Percentiles rank a stretch among this genome's conserved stretches.
Conservation (phyloP, 2,329 filamentous ascomycete species). For the Colletotrichum aenigma region DNA sequence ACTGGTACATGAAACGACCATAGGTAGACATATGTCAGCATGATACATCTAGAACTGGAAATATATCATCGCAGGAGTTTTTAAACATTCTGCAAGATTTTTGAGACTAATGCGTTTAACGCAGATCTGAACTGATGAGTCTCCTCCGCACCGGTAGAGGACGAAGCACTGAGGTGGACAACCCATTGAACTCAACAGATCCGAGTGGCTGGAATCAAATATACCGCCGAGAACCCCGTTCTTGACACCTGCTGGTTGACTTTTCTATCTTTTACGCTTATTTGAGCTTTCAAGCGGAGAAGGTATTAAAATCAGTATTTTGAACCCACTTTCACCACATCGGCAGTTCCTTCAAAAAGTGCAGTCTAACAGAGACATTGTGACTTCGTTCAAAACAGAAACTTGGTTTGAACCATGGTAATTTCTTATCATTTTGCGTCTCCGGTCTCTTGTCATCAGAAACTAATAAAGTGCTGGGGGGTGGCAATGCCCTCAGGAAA, state of each 20-base stretch:
- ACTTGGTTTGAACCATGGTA: not conserved
- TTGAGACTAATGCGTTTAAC: too few relatives aligned
- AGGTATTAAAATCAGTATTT: not conserved
- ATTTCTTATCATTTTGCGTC: not conserved
- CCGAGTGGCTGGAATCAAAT: not conserved
- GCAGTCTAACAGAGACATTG: not conserved
- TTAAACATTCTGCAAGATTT: too few relatives aligned
- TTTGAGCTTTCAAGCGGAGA: not conserved
- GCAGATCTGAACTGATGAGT: accelerated
- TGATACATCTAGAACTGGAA: not conserved
- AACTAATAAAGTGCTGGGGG: not conserved
- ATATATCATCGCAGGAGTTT: too few relatives aligned
- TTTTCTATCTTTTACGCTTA: accelerated
- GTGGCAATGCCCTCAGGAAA: not conserved
- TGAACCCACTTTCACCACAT: not conserved
- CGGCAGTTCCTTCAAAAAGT: not conserved
- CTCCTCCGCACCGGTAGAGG: not conserved
- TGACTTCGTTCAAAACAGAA: not conserved
- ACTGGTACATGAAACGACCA: not conserved
- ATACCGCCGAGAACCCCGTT: not conserved
- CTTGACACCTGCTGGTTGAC: not conserved
- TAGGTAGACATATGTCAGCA: not conserved
- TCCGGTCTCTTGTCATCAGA: accelerated
- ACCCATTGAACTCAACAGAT: not conserved
- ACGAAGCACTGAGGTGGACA: not conserved